These are phyloP conservation scores for Puccinellia tenuiflora DNA, from an alignment of 176 grass and related monocot species.

Conservation along the genomic window DNA sequence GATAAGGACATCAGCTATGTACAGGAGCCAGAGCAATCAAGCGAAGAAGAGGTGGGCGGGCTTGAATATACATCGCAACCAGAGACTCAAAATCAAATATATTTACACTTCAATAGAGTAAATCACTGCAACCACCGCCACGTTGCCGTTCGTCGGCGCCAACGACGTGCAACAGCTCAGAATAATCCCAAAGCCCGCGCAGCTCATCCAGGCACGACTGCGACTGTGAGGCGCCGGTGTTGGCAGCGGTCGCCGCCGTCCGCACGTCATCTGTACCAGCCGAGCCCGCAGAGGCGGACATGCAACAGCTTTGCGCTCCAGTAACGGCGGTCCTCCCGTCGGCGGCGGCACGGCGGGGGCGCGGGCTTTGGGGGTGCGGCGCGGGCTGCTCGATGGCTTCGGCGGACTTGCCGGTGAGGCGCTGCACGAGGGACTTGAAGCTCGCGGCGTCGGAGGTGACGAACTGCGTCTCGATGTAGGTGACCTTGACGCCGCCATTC, in stretches of 20 bases:
- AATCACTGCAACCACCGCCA: background rate
- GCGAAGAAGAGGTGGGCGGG: no score
- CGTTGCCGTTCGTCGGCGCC: background rate
- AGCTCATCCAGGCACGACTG: background rate
- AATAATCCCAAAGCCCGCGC: background rate
- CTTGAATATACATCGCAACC: no score
- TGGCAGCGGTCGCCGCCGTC: background rate
- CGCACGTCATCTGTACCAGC: background rate
- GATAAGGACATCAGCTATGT: no score
- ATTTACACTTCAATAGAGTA: no score
- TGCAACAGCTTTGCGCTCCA: background rate
- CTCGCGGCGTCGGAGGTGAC: conserved; percentile 35
- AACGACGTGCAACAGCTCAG: background rate
- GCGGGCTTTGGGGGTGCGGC: background rate
- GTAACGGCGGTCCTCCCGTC: background rate
- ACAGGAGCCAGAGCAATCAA: no score
- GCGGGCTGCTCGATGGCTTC: background rate
- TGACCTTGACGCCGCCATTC: conserved; percentile 29
- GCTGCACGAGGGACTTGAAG: conserved; percentile 57
- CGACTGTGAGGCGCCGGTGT: background rate
- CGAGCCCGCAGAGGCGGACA: background rate
- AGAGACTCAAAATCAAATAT: background rate
- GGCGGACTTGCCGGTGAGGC: conserved; percentile 33
- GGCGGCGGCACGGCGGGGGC: background rate
- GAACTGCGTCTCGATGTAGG: conserved; percentile 50